These are phyloP conservation scores for Litsea cubeba DNA, from an alignment of 164 flowering plant species.

Conservation along the genomic window DNA sequence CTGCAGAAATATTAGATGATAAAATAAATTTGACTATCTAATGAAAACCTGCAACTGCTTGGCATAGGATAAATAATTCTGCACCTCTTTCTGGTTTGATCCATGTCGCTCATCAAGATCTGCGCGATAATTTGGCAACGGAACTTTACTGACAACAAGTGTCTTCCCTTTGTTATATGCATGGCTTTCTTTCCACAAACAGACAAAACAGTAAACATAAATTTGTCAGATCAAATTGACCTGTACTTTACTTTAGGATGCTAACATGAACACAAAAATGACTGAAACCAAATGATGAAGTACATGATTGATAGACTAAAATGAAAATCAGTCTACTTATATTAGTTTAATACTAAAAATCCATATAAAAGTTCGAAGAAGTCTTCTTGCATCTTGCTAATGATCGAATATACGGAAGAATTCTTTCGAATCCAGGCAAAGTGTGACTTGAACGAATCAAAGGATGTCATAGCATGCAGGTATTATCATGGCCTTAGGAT, in stretches of 20 bases:
- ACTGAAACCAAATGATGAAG: not conserved
- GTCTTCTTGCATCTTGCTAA: too few relatives aligned
- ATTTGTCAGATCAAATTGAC: conserved; percentile 5
- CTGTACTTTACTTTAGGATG: not conserved
- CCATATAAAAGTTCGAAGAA: too few relatives aligned
- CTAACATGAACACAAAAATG: not conserved
- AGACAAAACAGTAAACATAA: conserved; percentile 20
- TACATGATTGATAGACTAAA: not conserved
- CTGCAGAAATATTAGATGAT: conserved; percentile 34
- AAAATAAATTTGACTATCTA: not conserved
- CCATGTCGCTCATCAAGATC: conserved; percentile 99
- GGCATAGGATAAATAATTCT: not conserved
- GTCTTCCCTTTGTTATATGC: conserved; percentile 85
- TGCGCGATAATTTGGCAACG: conserved; percentile 82
- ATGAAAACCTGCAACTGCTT: not conserved
- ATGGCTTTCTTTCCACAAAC: conserved; percentile 78
- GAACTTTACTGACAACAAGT: conserved; percentile 87
- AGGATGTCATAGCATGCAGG: too few relatives aligned
- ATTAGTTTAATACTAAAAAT: too few relatives aligned
- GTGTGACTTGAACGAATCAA: too few relatives aligned
- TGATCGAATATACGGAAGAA: too few relatives aligned
- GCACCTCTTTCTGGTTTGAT: conserved; percentile 87
- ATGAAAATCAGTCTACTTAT: too few relatives aligned
- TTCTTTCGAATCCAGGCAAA: too few relatives aligned
- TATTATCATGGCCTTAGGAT: too few relatives aligned